These are phyloP conservation scores for Elaeagnus macrophylla DNA, from an alignment of 306 rosid species.

Conservation along the genomic window DNA sequence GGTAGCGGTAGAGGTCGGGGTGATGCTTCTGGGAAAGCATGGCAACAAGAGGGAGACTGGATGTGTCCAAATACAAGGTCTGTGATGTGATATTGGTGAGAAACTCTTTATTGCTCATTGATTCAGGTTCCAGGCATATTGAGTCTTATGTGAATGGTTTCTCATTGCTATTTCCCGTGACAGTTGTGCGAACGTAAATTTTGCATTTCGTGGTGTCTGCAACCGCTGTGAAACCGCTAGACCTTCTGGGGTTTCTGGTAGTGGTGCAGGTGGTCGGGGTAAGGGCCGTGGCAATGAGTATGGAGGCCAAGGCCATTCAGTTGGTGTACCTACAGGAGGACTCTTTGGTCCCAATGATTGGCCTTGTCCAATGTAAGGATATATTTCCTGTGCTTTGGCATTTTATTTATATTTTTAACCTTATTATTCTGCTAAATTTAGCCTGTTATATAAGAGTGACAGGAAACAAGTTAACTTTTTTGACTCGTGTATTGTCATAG, in stretches of 20 bases:
- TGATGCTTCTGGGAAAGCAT: constrained; percentile 76
- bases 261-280: constrained; percentile 77
- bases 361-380: constrained; percentile 90
- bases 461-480: too few relatives aligned
- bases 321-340: constrained; percentile 59
- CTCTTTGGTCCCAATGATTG: constrained; percentile 98
- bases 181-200: constrained; percentile 92
- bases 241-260: constrained; percentile 78
- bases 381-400: not conserved
- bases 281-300: constrained; percentile 71
- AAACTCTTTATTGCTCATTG: constrained; percentile 77
- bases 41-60: constrained; percentile 99
- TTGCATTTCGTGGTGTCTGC: constrained; percentile 99
- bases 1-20: constrained; percentile 68
- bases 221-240: constrained; percentile 98
- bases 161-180: constrained; percentile 26
- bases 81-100: constrained; percentile 99
- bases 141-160: constrained; percentile 18
- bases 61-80: constrained; percentile 99
- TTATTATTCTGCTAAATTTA: not conserved
- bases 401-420: not conserved
- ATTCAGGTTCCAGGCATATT: constrained; percentile 8
- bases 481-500: too few relatives aligned
- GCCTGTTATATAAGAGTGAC: not conserved
- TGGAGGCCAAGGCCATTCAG: constrained; percentile 54